Conservation (phyloP, 495 filamentous ascomycete genomes). For the Tuber microsphaerosporum region DNA sequence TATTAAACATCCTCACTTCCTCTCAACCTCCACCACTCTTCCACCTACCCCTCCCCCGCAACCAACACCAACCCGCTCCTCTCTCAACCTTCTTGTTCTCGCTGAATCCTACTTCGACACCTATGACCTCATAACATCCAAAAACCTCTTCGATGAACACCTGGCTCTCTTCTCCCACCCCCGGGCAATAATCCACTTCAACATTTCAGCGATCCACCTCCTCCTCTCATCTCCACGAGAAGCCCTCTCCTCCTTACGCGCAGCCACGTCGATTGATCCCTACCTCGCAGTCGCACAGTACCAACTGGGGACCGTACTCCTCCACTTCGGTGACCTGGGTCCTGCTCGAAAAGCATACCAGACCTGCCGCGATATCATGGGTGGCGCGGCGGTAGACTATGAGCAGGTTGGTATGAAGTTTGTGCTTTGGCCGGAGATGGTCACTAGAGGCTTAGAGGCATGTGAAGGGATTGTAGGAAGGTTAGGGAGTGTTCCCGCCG, state of each 20-base stretch:
- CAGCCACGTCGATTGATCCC: background rate
- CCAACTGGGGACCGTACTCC: constrained; percentile 10
- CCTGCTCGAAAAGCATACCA: background rate
- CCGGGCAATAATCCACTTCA: constrained; percentile 15
- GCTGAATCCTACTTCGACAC: constrained; percentile 22
- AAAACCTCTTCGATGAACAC: constrained; percentile 17
- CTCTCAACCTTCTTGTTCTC: constrained; percentile 21
- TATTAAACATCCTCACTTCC: too few species aligned
- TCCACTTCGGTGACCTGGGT: background rate
- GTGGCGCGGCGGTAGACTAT: constrained; percentile 6
- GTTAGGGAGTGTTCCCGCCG: constrained; percentile 4
- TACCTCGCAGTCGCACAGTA: constrained; percentile 15
- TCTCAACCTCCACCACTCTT: too few species aligned
- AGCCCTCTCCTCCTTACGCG: constrained; percentile 6
- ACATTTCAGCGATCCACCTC: constrained; percentile 22
- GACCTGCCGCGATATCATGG: background rate
- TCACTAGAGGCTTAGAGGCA: constrained; percentile 2
- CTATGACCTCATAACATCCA: constrained; percentile 26
- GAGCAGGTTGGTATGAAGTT: constrained; percentile 24
- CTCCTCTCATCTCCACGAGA: constrained; percentile 7
- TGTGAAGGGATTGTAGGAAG: background rate
- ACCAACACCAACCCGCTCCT: background rate
- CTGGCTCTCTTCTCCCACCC: background rate
- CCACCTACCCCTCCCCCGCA: too few species aligned
- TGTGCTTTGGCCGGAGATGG: background rate